Percentiles rank a stretch among this genome's conserved stretches.
Conservation (phyloP, 2,329 filamentous ascomycete genomes). For the Beauveria rudraprayagi region DNA sequence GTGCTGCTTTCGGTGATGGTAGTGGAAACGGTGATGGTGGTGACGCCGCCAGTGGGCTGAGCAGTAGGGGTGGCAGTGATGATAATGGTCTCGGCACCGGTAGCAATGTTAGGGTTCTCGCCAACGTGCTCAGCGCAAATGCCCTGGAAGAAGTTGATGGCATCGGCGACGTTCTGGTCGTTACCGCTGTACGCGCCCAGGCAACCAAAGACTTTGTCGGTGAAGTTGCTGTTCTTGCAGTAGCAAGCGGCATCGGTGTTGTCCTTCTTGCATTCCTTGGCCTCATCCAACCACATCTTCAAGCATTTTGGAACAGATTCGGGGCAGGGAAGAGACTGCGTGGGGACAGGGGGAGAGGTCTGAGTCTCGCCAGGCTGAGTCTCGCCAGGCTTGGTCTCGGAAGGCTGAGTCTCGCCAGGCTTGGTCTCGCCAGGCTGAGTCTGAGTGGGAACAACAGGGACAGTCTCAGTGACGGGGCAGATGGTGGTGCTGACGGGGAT, state of each 20-base stretch:
- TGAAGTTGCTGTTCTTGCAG: constrained; percentile 73
- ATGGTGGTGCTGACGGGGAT: constrained; percentile 51
- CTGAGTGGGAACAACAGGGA: constrained; percentile 13
- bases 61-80: constrained; percentile 46
- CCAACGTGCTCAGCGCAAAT: constrained; percentile 73
- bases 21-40: constrained; percentile 41
- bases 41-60: constrained; percentile 37
- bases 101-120: constrained; percentile 78
- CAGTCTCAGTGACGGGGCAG: constrained; percentile 50
- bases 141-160: constrained; percentile 79
- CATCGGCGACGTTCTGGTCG: constrained; percentile 57
- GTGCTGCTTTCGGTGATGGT: constrained; percentile 37
- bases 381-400: constrained; percentile 14
- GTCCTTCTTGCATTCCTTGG: constrained; percentile 58
- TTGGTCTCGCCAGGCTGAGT: constrained; percentile 2
- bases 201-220: constrained; percentile 72
- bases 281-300: constrained; percentile 76
- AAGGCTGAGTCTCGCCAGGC: constrained; percentile 22
- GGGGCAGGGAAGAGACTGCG: constrained; percentile 47
- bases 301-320: constrained; percentile 76
- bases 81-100: constrained; percentile 58
- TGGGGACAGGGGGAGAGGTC: constrained; percentile 16
- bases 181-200: constrained; percentile 58
- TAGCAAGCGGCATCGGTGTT: constrained; percentile 81
- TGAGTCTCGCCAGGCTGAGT: constrained; percentile 15